Conservation (phyloP, 139 green algal species). For the Chlorella sorokiniana region DNA sequence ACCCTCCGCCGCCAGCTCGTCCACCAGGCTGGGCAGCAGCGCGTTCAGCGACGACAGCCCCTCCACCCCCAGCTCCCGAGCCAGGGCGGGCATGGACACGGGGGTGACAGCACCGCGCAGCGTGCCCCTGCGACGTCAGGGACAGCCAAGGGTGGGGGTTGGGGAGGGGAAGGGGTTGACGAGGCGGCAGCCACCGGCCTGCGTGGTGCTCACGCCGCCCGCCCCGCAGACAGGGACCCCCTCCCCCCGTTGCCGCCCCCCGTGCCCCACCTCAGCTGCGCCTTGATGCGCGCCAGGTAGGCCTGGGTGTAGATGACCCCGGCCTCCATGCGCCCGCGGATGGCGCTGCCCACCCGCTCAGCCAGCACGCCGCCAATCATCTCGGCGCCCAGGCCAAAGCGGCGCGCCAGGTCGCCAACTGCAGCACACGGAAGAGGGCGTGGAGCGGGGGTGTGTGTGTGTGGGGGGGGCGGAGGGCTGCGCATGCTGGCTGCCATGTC, state of each 20-base stretch:
- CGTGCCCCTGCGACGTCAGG: conserved; percentile 74
- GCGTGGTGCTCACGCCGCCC: no score
- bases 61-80: conserved; percentile 48
- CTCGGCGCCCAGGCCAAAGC: conserved; percentile 79
- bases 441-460: background rate
- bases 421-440: background rate
- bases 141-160: background rate
- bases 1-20: conserved; percentile 57
- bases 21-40: conserved; percentile 45
- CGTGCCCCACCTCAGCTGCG: conserved; percentile 48
- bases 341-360: conserved; percentile 49
- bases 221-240: no score
- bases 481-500: no score
- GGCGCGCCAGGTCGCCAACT: conserved; percentile 77
- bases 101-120: conserved; percentile 67
- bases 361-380: conserved; percentile 69
- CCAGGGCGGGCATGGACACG: conserved; percentile 44
- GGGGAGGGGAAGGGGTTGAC: background rate
- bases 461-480: background rate
- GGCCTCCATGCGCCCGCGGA: conserved; percentile 79
- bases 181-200: no score
- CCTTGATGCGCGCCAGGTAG: conserved; percentile 81
- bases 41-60: conserved; percentile 6
- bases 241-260: background rate
- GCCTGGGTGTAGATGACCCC: conserved; percentile 85